Conservation (phyloP, 371 early-diverging fungal species). For the Parasitella parasitica region DNA sequence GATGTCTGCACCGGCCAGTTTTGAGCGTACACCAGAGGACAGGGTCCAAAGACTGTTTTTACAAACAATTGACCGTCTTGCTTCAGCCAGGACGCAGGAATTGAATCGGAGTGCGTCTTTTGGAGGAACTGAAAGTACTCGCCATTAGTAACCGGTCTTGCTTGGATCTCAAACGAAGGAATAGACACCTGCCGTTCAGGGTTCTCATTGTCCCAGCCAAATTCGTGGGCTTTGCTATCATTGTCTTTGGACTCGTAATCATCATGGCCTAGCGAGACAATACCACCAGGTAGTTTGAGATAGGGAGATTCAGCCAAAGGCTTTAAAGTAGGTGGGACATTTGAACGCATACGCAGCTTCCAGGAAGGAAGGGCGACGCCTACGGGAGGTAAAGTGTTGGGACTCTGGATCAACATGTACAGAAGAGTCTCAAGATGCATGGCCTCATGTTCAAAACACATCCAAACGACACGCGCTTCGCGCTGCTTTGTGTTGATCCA, state of each 20-base stretch:
- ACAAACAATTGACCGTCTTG: slow-evolving; percentile 41
- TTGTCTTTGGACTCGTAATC: slow-evolving; percentile 53
- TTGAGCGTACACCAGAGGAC: slow-evolving; percentile 49
- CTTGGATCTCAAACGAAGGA: slow-evolving; percentile 62
- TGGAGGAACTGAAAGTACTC: slow-evolving; percentile 70
- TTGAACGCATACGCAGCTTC: slow-evolving; percentile 1
- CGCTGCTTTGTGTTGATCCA: slow-evolving; percentile 34
- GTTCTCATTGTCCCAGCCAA: slow-evolving; percentile 92
- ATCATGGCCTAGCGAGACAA: slow-evolving; percentile 57
- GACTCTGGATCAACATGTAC: slow-evolving; percentile 84
- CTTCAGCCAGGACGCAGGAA: slow-evolving; percentile 57
- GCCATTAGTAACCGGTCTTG: slow-evolving; percentile 78
- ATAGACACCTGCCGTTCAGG: slow-evolving; percentile 51
- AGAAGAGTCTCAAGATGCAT: slow-evolving; percentile 89
- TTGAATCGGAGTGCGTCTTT: slow-evolving; percentile 2
- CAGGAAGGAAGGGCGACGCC: slow-evolving; percentile 29
- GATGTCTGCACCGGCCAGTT: slow-evolving; percentile 80
- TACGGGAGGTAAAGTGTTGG: slow-evolving; percentile 37
- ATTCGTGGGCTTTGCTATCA: slow-evolving; percentile 16
- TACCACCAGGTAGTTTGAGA: slow-evolving; percentile 20
- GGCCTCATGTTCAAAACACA: slow-evolving; percentile 90
- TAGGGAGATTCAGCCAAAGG: slow-evolving; percentile 13
- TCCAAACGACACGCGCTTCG: slow-evolving; percentile 70
- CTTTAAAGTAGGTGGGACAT: slow-evolving; percentile 1
- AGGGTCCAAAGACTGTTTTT: slow-evolving; percentile 67